Evolutionary conservation across 441 rosid genomes (phyloP).

Genomic region (Gossypium trilobum): DNA sequence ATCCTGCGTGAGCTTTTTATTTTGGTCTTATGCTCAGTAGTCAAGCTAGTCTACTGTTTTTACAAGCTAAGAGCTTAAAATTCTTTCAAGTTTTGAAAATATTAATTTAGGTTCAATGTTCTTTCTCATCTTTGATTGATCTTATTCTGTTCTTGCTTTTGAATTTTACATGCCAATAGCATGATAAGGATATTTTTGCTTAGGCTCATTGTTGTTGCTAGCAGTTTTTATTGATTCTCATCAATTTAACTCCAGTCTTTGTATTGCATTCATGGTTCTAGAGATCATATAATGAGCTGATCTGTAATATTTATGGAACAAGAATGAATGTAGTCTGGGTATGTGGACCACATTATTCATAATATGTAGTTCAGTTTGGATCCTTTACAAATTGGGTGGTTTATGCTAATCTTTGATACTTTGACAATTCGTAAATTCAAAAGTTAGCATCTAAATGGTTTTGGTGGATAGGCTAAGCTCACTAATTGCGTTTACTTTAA

Average conservation of each 20-base stretch:
- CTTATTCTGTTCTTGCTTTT: background rate
- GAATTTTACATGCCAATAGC: background rate
- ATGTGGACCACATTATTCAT: background rate
- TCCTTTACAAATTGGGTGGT: background rate
- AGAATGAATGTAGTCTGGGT: background rate
- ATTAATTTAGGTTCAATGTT: background rate
- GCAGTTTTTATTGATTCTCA: background rate
- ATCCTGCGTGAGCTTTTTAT: background rate
- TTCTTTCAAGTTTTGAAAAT: background rate
- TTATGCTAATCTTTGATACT: background rate
- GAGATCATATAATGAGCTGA: conserved; percentile 1
- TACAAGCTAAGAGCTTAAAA: background rate
- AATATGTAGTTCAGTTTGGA: background rate
- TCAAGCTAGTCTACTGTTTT: background rate
- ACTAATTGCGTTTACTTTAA: background rate
- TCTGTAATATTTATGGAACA: background rate
- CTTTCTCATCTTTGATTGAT: background rate
- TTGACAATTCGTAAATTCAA: background rate
- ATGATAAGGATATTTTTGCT: background rate
- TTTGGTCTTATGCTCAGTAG: background rate
- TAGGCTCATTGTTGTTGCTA: background rate
- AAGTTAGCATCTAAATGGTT: background rate
- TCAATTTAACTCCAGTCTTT: background rate
- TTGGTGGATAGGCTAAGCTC: conserved; percentile 4
- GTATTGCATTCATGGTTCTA: background rate